Evolutionary conservation across 2,329 filamentous ascomycete genomes (phyloP).

Genomic region (Xylariaceae sp.): DNA sequence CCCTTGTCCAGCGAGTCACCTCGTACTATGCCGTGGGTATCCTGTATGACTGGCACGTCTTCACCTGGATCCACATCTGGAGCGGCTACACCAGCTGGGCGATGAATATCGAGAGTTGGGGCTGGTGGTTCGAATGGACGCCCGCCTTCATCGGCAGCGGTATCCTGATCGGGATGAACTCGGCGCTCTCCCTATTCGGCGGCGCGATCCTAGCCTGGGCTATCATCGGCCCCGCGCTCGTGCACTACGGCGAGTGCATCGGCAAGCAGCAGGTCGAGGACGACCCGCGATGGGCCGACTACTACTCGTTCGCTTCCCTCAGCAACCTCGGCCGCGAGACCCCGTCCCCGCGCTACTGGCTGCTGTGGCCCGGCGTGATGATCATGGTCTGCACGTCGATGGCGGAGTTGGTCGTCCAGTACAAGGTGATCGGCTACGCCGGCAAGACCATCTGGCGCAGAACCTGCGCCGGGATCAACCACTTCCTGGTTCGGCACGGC

Average conservation of each 20-base stretch:
- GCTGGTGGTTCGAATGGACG: conserved; percentile 60
- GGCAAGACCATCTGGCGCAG: conserved; percentile 53
- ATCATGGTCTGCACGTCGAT: conserved; percentile 46
- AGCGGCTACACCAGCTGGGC: conserved; percentile 52
- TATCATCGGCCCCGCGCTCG: conserved; percentile 59
- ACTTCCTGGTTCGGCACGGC: conserved; percentile 42
- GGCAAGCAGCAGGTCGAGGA: conserved; percentile 39
- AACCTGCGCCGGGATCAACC: conserved; percentile 46
- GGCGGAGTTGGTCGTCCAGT: conserved; percentile 44
- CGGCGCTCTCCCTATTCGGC: conserved; percentile 58
- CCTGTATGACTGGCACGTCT: conserved; percentile 59
- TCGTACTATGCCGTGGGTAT: conserved; percentile 61
- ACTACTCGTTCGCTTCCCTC: conserved; percentile 42
- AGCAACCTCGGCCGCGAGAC: conserved; percentile 36
- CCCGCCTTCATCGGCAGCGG: conserved; percentile 62
- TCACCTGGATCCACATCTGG: conserved; percentile 59
- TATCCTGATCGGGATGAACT: conserved; percentile 62
- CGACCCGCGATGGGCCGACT: conserved; percentile 48
- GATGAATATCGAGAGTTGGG: conserved; percentile 59
- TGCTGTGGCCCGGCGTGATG: conserved; percentile 47
- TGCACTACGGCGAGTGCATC: conserved; percentile 54
- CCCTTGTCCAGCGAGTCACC: conserved; percentile 54
- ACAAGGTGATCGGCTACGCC: conserved; percentile 42
- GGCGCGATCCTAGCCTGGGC: conserved; percentile 59
- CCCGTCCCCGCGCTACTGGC: conserved; percentile 45